Conservation (phyloP, 352 stramenopile species). For the Phytopythium ostracodes region DNA sequence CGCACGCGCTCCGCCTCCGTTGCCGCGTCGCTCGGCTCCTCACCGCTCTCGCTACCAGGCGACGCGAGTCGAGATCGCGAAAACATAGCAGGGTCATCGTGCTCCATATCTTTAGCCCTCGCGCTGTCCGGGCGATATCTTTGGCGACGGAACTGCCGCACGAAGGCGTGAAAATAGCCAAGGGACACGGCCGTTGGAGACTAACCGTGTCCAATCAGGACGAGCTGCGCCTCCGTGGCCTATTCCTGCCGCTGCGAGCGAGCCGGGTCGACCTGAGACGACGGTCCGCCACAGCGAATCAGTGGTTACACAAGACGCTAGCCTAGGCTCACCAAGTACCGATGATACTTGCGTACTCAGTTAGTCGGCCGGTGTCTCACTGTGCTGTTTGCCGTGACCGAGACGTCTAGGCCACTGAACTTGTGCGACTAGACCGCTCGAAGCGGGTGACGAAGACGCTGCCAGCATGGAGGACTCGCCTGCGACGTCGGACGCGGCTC, state of each 20-base stretch:
- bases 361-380: neutral
- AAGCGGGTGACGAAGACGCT: neutral
- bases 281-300: neutral
- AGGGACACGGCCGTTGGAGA: neutral
- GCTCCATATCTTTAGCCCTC: neutral
- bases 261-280: neutral
- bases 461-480: neutral
- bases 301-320: neutral
- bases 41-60: neutral
- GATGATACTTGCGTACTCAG: neutral
- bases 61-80: neutral
- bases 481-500: neutral
- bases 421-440: neutral
- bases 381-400: neutral
- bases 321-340: neutral
- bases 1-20: conserved; percentile 29
- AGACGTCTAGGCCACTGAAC: neutral
- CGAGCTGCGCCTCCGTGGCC: neutral
- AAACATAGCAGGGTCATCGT: neutral
- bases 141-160: neutral
- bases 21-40: neutral
- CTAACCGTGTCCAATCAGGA: neutral
- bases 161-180: neutral
- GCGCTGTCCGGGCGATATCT: neutral
- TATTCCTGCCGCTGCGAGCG: neutral